These are phyloP conservation scores for Sporisorium scitamineum DNA, from an alignment of 1,284 basidiomycete genomes.

Conservation along the genomic window DNA sequence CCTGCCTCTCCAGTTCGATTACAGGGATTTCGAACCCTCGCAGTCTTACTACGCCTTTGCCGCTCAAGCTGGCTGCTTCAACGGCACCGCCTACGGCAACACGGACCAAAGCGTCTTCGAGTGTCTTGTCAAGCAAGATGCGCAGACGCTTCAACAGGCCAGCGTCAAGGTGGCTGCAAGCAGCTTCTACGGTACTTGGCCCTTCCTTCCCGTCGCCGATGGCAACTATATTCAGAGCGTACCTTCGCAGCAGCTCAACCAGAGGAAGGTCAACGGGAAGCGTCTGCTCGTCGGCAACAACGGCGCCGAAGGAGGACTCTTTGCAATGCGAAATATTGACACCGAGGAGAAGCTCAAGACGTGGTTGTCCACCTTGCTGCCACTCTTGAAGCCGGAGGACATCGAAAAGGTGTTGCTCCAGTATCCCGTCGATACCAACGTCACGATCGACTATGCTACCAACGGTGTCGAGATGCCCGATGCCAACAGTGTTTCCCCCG, in stretches of 20 bases:
- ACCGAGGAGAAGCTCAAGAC: constrained; percentile 17
- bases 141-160: constrained; percentile 20
- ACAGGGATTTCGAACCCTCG: constrained; percentile 33
- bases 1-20: constrained; percentile 28
- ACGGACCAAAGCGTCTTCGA: constrained; percentile 23
- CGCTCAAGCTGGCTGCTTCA: constrained; percentile 28
- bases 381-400: constrained; percentile 19
- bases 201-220: constrained; percentile 40
- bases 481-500: constrained; percentile 29
- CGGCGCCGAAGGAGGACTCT: constrained; percentile 26
- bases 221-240: constrained; percentile 18
- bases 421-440: constrained; percentile 25
- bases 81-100: constrained; percentile 23
- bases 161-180: constrained; percentile 30
- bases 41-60: constrained; percentile 37
- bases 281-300: constrained; percentile 38
- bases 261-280: constrained; percentile 26
- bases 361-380: constrained; percentile 25
- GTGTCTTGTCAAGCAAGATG: constrained; percentile 25
- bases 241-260: constrained; percentile 18
- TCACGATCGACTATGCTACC: constrained; percentile 26
- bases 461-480: constrained; percentile 24
- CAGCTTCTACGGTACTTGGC: constrained; percentile 25
- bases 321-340: constrained; percentile 21
- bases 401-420: constrained; percentile 20